Evolutionary conservation across 768 basidiomycete genomes (phyloP).

Genomic region (Cystofilobasidium macerans): DNA sequence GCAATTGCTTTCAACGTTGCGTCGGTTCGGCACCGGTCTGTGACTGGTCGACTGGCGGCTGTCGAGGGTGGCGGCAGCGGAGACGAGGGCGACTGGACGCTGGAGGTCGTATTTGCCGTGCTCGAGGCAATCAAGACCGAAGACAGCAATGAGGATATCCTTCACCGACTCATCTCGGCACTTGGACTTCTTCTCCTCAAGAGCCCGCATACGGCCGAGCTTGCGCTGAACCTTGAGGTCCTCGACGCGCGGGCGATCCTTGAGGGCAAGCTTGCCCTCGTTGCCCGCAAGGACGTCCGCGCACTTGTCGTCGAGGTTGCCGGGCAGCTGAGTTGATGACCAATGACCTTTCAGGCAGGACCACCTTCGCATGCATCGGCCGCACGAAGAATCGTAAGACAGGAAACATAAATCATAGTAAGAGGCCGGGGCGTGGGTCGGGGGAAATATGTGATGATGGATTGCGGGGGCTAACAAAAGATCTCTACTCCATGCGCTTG

Average conservation of each 20-base stretch:
- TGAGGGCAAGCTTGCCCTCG: slow-evolving; percentile 45
- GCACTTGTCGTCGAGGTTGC: slow-evolving; percentile 13
- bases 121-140: slow-evolving; percentile 66
- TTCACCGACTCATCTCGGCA: slow-evolving; percentile 70
- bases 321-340: slow-evolving; percentile 7
- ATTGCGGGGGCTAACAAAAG: no score
- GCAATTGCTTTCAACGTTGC: slow-evolving; percentile 69
- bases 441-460: no score
- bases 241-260: slow-evolving; percentile 52
- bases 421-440: no score
- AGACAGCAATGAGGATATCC: slow-evolving; percentile 63
- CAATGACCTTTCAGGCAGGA: no score
- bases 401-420: no score
- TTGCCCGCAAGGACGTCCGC: slow-evolving; percentile 43
- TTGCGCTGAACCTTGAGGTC: slow-evolving; percentile 56
- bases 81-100: slow-evolving; percentile 70
- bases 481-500: not conserved
- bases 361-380: no score
- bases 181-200: slow-evolving; percentile 64
- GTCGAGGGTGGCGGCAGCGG: slow-evolving; percentile 40
- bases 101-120: slow-evolving; percentile 72
- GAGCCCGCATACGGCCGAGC: slow-evolving; percentile 54
- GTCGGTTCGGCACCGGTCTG: slow-evolving; percentile 50
- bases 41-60: slow-evolving; percentile 27
- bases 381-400: no score